Evolutionary conservation across 345 rosid species (phyloP), one percentile per base, ranked within the genome.

Genomic region (Gossypioides kirkii): DNA sequence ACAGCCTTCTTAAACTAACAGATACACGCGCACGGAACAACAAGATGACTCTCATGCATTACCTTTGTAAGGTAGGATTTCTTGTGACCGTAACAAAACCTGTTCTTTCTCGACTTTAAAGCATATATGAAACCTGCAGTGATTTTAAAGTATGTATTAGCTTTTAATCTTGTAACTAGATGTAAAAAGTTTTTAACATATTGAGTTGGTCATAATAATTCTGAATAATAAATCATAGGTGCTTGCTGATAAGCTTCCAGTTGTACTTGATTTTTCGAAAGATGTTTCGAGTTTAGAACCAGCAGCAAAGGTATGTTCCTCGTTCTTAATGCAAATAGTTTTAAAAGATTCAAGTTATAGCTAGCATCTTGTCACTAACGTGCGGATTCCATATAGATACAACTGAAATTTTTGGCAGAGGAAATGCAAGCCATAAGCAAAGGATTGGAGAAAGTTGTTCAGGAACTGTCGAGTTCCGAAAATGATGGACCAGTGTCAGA

Each of bases 351-450:
- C 20, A 36, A 32, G 65, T 61, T 61, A 61, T 17, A 32, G 43
- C 22, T 61, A 32, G 20, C 65, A 61, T 61, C 5, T 61, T 32
- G 62, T 61, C 20, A 1, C 65, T 61, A 28, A 61, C 18, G 17
- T 32, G 5, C n/a, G 18, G 65, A 26, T 61, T 42, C 18, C 22
- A 3, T 79, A 68, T 81, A 94, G 99, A 77, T 94, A 80, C 99
- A 95, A 88, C 73, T 95, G 85, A 95, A 95, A 86, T 84, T 76
- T 82, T 80, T 95, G 87, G 99, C 98, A 1, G 98, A 95, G 83
- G 99, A 95, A 86, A 95, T 95, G 99, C 97, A 92, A 88, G 98
- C 96, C 12, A 79, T 95, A 77, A 92, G 90, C 87, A 95, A 92
- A 86, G 98, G 99, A 72, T 83, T 94, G 78, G 98, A 95, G 81